Evolutionary conservation across 2,329 filamentous ascomycete species (phyloP), one percentile per base, ranked within the genome.

Genomic region (Pyrenophora tritici-repentis): DNA sequence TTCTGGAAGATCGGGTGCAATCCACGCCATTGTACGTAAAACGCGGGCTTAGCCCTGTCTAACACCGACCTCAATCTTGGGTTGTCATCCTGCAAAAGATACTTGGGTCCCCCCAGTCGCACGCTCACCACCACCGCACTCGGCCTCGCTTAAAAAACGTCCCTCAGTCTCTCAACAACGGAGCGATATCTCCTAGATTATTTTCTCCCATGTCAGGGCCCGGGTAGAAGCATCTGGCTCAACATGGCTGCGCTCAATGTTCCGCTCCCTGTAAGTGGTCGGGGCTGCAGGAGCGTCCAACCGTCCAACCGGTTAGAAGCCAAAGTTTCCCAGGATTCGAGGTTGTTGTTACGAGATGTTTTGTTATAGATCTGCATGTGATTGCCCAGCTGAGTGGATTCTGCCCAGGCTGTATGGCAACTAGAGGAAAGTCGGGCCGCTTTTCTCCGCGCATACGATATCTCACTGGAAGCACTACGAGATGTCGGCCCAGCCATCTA

Each of bases 281-380:
- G 16, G 10, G 6, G 20, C 10, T 9, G 41, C 22, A 20, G 29
- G 9, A 16, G 13, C 6, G 22, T 32, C 13, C 38, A 20, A 24
- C 48, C 37, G 42, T 32, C n/a, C 37, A 18, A 47, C 42, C 48
- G 37, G 12, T 51, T 42, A 32, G 42, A 34, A 34, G 31, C 33
- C n/a, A n/a, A 26, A 48, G n/a, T 42, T 18, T 52, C 48, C 57
- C 52, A 43, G 35, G 47, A 34, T 55, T 47, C 51, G 42, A 47
- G 42, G 49, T 59, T 61, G 50, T 35, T 56, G 56, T 66, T 66
- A 62, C 62, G 57, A 65, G 59, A 66, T 59, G 52, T 29, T 48
- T 55, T 44, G 34, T 37, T 48, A 34, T 38, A 49, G 57, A 59
- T 59, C 57, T 51, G 56, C 63, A 57, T 66, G 60, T 66, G 59